phyloP scores from a whole-genome alignment of 2,329 filamentous ascomycete genomes.

The Pezicula neosporulosa region DNA sequence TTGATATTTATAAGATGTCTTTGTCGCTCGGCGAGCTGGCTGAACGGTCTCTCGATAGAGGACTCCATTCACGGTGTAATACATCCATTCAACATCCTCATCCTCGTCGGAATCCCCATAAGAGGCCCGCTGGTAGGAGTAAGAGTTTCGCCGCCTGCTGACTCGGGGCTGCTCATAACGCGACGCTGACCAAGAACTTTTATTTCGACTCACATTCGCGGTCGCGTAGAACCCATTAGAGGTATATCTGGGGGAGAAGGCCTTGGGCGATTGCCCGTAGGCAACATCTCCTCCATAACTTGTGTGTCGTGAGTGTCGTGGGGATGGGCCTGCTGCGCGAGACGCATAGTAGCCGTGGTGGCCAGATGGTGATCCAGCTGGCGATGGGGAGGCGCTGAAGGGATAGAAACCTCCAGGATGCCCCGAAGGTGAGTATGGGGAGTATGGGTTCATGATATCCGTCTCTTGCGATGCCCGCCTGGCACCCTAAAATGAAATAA shows the following conservation, averaged over 20 bases:
- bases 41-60: slow-evolving; percentile 16
- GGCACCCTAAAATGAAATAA: slow-evolving; percentile 19
- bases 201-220: slow-evolving; percentile 33
- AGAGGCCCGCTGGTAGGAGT: slow-evolving; percentile 29
- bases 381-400: slow-evolving; percentile 28
- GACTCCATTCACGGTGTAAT: slow-evolving; percentile 24
- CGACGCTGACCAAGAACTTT: slow-evolving; percentile 28
- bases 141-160: slow-evolving; percentile 26
- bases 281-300: slow-evolving; percentile 23
- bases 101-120: slow-evolving; percentile 33
- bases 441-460: slow-evolving; percentile 26
- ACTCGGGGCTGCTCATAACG: slow-evolving; percentile 15
- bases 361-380: slow-evolving; percentile 27
- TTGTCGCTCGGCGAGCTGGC: slow-evolving; percentile 20
- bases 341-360: slow-evolving; percentile 24
- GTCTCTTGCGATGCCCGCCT: slow-evolving; percentile 25
- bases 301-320: slow-evolving; percentile 26
- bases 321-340: slow-evolving; percentile 19
- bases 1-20: slow-evolving; percentile 28
- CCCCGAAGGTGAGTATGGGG: slow-evolving; percentile 22
- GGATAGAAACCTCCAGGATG: slow-evolving; percentile 25
- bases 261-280: slow-evolving; percentile 19
- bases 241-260: slow-evolving; percentile 31
- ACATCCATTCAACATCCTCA: slow-evolving; percentile 28
- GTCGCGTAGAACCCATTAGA: slow-evolving; percentile 32